Evolutionary conservation across 2,329 filamentous ascomycete species (phyloP).

Genomic region (Fusarium temperatum): DNA sequence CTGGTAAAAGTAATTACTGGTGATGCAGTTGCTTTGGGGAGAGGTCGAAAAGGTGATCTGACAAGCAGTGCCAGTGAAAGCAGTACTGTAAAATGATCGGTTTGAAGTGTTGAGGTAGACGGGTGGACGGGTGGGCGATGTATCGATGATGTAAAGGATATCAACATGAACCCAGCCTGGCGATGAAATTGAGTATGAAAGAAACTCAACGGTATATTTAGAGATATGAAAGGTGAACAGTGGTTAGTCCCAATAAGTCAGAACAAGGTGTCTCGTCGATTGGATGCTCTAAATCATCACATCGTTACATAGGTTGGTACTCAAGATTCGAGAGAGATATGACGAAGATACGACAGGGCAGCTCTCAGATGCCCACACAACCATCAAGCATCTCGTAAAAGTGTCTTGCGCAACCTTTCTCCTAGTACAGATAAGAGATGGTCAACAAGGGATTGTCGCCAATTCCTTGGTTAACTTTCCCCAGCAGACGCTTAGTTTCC

Average conservation of each 20-base stretch:
- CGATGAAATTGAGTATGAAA: not conserved
- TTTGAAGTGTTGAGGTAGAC: not conserved
- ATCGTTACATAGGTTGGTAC: not conserved
- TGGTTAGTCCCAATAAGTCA: not conserved
- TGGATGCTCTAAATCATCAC: not conserved
- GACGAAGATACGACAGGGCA: slow-evolving; percentile 23
- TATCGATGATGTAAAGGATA: not conserved
- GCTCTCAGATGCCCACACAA: slow-evolving; percentile 24
- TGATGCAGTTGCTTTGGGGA: not conserved
- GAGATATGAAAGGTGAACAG: not conserved
- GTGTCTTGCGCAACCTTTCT: not conserved
- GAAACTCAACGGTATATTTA: not conserved
- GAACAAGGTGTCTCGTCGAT: not conserved
- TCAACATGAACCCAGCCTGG: not conserved
- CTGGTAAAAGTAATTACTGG: not conserved
- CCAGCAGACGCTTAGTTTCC: not conserved
- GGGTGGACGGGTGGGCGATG: slow-evolving; percentile 3
- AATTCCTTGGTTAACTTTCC: not conserved
- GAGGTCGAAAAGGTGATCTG: not conserved
- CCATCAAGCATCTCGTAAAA: slow-evolving; percentile 24
- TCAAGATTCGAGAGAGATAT: slow-evolving; percentile 19
- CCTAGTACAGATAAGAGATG: slow-evolving; percentile 12
- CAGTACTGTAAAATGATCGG: not conserved
- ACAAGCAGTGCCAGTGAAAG: not conserved
- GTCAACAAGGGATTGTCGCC: slow-evolving; percentile 5